phyloP scores from a whole-genome alignment of 2,329 filamentous ascomycete genomes.

The Rutstroemia sp. region DNA sequence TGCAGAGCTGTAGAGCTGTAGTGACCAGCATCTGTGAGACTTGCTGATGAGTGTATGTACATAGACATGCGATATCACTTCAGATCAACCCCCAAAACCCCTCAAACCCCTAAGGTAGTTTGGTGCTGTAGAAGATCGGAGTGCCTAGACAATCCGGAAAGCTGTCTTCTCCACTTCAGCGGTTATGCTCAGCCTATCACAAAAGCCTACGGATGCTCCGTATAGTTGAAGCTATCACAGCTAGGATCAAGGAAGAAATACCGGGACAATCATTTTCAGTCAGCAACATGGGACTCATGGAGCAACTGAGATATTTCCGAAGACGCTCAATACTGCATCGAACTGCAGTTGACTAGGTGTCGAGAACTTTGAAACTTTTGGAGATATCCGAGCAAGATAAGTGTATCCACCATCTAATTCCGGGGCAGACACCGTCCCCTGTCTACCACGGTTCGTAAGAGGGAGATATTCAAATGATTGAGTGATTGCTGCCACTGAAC shows the following conservation, averaged over 20 bases:
- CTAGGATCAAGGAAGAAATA: background rate
- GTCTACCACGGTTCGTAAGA: too few species aligned
- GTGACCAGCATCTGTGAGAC: too few species aligned
- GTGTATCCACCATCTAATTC: too few species aligned
- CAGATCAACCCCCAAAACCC: background rate
- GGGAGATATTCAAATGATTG: too few species aligned
- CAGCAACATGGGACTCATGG: background rate
- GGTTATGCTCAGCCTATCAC: constrained; percentile 7
- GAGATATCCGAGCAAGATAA: background rate
- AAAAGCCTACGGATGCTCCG: background rate
- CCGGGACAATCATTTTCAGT: background rate
- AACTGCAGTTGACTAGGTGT: background rate
- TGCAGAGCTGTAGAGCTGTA: too few species aligned
- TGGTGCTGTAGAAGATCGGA: background rate
- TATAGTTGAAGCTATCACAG: constrained; percentile 3
- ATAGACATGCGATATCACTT: too few species aligned
- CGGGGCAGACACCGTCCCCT: too few species aligned
- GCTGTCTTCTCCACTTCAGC: constrained; percentile 6
- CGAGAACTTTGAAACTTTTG: background rate
- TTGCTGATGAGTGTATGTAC: too few species aligned
- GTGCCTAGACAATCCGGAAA: background rate
- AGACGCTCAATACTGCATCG: background rate
- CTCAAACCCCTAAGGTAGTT: background rate
- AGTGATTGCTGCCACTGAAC: too few species aligned
- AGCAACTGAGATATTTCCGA: background rate